Percentiles rank a stretch among this genome's conserved stretches.
Conservation (phyloP, 148 eudicot genomes). For the Rhododendron griersonianum region DNA sequence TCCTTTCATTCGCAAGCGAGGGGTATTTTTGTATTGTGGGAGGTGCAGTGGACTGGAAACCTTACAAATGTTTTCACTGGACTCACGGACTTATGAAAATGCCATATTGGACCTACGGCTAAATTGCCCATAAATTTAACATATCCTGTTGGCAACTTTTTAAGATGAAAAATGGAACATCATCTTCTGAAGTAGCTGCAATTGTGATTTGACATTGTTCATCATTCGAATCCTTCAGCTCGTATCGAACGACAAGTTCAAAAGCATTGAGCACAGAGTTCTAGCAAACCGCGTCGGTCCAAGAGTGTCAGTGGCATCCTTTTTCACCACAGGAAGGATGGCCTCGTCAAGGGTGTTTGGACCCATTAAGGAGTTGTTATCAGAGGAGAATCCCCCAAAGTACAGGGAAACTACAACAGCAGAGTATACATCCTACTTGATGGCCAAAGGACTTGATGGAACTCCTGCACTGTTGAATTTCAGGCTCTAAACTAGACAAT, state of each 20-base stretch:
- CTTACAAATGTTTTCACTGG: no score
- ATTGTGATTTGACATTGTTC: neutral
- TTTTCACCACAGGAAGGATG: conserved; percentile 22
- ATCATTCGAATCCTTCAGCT: neutral
- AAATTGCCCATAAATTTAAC: no score
- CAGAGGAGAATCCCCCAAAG: conserved; percentile 18
- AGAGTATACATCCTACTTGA: neutral
- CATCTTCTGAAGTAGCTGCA: neutral
- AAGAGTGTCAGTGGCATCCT: conserved; percentile 48
- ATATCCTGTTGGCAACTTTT: neutral
- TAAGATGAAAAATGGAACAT: neutral
- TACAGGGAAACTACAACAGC: conserved; percentile 13
- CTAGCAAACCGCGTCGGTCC: conserved; percentile 37
- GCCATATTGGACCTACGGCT: no score
- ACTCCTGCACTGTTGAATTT: neutral
- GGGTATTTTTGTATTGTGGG: no score
- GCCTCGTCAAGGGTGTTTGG: conserved; percentile 14
- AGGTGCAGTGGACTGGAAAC: no score
- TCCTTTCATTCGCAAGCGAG: no score
- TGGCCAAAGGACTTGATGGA: neutral
- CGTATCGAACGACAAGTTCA: conserved; percentile 6
- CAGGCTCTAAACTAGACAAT: neutral
- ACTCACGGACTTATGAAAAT: no score
- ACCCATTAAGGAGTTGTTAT: conserved; percentile 31
- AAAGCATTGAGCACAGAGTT: conserved; percentile 50